Conservation (phyloP, 1,284 basidiomycete species). For the Anthracocystis setariae region DNA sequence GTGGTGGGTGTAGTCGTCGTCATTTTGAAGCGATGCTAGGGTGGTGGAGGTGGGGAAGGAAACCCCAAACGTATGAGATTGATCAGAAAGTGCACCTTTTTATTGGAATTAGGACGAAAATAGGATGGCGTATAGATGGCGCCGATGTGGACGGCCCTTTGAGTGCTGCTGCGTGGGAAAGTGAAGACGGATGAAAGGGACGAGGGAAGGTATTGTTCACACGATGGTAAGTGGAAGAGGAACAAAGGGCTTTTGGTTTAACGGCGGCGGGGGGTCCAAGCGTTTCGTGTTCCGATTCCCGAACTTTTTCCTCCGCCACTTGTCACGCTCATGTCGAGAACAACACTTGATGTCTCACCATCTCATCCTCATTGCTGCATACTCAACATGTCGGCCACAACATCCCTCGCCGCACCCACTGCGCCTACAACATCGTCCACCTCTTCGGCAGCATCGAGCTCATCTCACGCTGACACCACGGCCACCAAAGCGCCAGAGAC, state of each 20-base stretch:
- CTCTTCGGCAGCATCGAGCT: conserved; percentile 8
- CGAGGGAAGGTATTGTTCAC: not conserved
- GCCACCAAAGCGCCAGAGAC: not conserved
- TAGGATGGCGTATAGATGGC: not conserved
- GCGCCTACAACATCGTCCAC: not conserved
- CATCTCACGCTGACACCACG: conserved; percentile 3
- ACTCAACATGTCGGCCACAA: not conserved
- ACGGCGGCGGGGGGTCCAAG: conserved; percentile 10
- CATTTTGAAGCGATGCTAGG: conserved; percentile 12
- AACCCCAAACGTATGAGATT: not conserved
- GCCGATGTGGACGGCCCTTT: conserved; percentile 1
- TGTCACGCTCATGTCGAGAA: not conserved
- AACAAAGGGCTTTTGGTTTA: conserved; percentile 6
- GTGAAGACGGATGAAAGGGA: not conserved
- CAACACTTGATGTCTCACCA: conserved; percentile 3
- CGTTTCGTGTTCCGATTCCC: conserved; percentile 6
- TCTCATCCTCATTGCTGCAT: not conserved
- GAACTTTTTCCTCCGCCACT: not conserved
- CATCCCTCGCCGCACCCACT: not conserved
- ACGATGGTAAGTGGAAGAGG: not conserved
- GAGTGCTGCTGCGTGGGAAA: conserved; percentile 5
- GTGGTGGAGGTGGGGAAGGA: conserved; percentile 6
- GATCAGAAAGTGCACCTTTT: not conserved
- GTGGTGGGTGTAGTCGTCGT: conserved; percentile 7
- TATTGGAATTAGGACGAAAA: no score